Evolutionary conservation across 164 flowering plant species (phyloP), one percentile per base, ranked within the genome.

Genomic region (Tetracentron sinense): DNA sequence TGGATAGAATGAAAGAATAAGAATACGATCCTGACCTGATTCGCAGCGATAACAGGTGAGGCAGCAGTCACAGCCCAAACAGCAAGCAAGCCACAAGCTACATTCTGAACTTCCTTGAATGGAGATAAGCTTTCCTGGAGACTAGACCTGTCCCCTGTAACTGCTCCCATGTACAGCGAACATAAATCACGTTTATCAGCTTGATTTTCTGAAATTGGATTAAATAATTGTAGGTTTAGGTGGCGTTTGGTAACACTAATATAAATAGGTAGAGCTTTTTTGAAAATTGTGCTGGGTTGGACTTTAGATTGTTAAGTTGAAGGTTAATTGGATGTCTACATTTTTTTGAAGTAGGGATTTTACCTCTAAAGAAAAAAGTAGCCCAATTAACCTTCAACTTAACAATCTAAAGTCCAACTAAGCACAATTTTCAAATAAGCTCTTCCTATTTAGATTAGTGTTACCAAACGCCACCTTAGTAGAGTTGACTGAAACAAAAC

Each of bases 21-120:
- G 25, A 10, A 31, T 8, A 52, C 33, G 38, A 6, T 64, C 14
- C 46, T 42, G 16, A 88, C 97, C 96, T 79, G 88, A 74, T 54
- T 73, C 51, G 93, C 98, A 74, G 97, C 99, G 44, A 85, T 68
- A 19, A 81, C 92, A 47, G 95, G 92, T 2, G 95, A 81, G 28
- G 85, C 86, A 78, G 88, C 19, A 42, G 93, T 70, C 48, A 94
- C 66, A 23, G 92, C 91, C 83, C 78, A 86, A 73, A 70, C 85
- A 77, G 97, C 95, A 50, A 94, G 81, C 60, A 85, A 55, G 23
- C 97, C 87, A 74, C 87, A 85, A 56, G 93, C 90, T 25, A 81
- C 83, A 69, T 65, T 72, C 53, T 74, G 81, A 8, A 88, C 64
- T 55, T 82, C 80, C 73, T 76, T 82, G 26, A 75, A 60, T 0